Evolutionary conservation across 768 basidiomycete genomes (phyloP), one percentile per base, ranked within the genome.

Genomic region (Rhodotorula kratochvilovae): DNA sequence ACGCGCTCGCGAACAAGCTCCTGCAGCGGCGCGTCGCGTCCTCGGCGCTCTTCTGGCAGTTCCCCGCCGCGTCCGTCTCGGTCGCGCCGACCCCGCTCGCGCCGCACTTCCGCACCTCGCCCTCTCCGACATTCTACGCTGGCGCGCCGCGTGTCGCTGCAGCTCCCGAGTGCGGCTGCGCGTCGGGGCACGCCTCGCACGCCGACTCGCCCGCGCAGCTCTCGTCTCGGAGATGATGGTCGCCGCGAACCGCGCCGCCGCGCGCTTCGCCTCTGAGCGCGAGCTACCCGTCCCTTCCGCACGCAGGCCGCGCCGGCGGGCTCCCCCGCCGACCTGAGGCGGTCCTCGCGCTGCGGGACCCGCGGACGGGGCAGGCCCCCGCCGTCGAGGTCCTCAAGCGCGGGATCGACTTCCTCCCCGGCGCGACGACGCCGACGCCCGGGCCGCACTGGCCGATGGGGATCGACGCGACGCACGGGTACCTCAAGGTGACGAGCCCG

Each of bases 171-270:
- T 0, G 25, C 27, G n/a, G 27, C 57, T 36, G 6, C 45, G 5
- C 1, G n/a, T 17, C 33, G 19, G 54, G 33, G 2, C 31, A 29
- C 51, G 51, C n/a, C 10, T 29, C n/a, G n/a, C 33, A 39, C 46
- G 56, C 55, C 39, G 23, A 25, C 45, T 70, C 35, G 73, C 89
- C 27, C 84, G 85, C 53, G 75, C 79, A 58, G n/a, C 54, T 61
- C 76, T 91, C 63, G 87, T 99, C 19, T 83, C 87, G 0, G 92
- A 96, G 80, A 83, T 84, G 76, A 93, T 93, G 88, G 89, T 92
- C 77, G 77, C 88, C 27, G 92, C 91, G 0, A 88, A 87, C 59
- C 86, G 88, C 4, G 83, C 88, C 1, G 88, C 89, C 1, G 94
- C 92, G 36, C 83, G 81, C 51, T 92, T 90, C 81, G 86, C 85